phyloP scores from a whole-genome alignment of 208 protist genomes.

The Porcisia deanei region DNA sequence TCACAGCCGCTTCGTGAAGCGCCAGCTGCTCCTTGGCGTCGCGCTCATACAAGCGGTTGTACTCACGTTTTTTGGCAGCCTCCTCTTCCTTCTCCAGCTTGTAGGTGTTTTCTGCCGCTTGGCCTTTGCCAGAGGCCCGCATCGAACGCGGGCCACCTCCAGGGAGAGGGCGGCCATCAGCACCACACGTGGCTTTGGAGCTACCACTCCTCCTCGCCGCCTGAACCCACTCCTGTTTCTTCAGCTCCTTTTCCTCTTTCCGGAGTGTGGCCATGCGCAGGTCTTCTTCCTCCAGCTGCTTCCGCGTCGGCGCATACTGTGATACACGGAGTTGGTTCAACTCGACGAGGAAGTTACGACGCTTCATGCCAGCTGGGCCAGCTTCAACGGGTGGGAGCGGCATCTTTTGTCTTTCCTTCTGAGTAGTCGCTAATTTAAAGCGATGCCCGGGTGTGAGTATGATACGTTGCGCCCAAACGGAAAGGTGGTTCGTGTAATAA shows the following conservation, averaged over 20 bases:
- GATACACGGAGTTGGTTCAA: constrained; percentile 65
- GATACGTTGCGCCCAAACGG: neutral
- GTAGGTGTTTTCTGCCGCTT: constrained; percentile 48
- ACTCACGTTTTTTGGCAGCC: constrained; percentile 63
- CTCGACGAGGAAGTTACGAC: constrained; percentile 82
- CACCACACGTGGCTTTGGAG: neutral
- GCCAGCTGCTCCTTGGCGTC: constrained; percentile 70
- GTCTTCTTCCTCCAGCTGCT: constrained; percentile 68
- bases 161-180: constrained; percentile 49
- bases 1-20: constrained; percentile 51
- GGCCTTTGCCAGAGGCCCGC: constrained; percentile 10
- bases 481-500: no score
- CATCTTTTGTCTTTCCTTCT: constrained; percentile 17
- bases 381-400: constrained; percentile 61
- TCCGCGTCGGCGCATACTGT: constrained; percentile 53
- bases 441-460: neutral
- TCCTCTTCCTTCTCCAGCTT: constrained; percentile 55
- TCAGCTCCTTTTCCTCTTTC: constrained; percentile 43
- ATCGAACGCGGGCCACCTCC: constrained; percentile 54
- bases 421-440: neutral
- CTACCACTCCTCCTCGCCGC: constrained; percentile 14
- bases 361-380: constrained; percentile 62
- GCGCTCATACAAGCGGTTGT: constrained; percentile 56
- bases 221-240: constrained; percentile 48
- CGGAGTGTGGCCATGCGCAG: constrained; percentile 47